Conservation (phyloP, 2,329 filamentous ascomycete genomes). For the Xylariaceae sp. region DNA sequence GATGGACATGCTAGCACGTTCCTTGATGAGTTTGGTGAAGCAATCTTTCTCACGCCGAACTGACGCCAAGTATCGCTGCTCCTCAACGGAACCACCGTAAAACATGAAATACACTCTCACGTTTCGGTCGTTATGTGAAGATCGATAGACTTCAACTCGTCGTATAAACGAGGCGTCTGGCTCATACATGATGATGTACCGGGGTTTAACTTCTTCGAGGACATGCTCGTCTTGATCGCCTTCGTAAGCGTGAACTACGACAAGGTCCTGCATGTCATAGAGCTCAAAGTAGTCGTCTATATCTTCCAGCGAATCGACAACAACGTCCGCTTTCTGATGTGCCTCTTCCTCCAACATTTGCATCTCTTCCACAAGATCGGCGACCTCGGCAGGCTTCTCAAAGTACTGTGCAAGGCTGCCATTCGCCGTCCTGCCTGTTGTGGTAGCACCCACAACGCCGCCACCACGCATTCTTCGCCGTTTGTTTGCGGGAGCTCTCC, state of each 20-base stretch:
- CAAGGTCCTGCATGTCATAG: conserved; percentile 83
- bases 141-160: conserved; percentile 90
- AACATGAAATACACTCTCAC: conserved; percentile 96
- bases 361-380: conserved; percentile 76
- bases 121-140: conserved; percentile 83
- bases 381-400: conserved; percentile 78
- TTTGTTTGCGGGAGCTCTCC: conserved; percentile 75
- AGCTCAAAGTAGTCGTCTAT: conserved; percentile 91
- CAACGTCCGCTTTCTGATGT: conserved; percentile 69
- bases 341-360: conserved; percentile 74
- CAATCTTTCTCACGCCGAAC: conserved; percentile 95
- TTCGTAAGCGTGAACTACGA: conserved; percentile 89
- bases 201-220: conserved; percentile 88
- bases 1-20: conserved; percentile 88
- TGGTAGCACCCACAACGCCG: conserved; percentile 53
- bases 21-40: conserved; percentile 90
- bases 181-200: conserved; percentile 98
- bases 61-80: conserved; percentile 84
- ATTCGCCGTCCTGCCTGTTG: conserved; percentile 61
- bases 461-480: conserved; percentile 79
- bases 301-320: conserved; percentile 74
- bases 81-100: conserved; percentile 90
- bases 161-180: conserved; percentile 92
- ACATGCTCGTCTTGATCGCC: conserved; percentile 94
- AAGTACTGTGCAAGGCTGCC: conserved; percentile 73